These are phyloP conservation scores for Cercospora sesami DNA, from an alignment of 2,329 filamentous ascomycete genomes.

Conservation along the genomic window DNA sequence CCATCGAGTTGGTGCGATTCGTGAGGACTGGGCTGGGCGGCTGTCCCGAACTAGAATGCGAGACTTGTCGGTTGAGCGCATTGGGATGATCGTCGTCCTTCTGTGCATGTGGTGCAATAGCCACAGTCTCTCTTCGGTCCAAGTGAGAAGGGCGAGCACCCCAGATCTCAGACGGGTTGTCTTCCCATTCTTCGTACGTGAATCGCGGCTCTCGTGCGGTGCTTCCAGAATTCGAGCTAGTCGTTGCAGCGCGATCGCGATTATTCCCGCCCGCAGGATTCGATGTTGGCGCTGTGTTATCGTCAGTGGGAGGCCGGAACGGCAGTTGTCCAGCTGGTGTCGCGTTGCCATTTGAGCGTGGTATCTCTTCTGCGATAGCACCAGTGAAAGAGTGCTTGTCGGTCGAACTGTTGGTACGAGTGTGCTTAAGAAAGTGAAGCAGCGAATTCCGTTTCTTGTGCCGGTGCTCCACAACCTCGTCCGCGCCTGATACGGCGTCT, in stretches of 20 bases:
- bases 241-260: constrained; percentile 4
- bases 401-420: constrained; percentile 26
- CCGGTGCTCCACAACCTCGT: constrained; percentile 21
- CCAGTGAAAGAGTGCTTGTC: constrained; percentile 19
- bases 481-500: constrained; percentile 31
- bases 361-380: constrained; percentile 19
- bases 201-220: constrained; percentile 18
- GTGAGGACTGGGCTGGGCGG: constrained; percentile 24
- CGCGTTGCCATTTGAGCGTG: constrained; percentile 8
- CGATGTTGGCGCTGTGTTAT: background rate
- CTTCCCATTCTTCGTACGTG: constrained; percentile 33
- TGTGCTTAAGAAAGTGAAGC: constrained; percentile 33
- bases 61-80: constrained; percentile 3
- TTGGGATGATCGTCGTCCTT: background rate
- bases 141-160: constrained; percentile 19
- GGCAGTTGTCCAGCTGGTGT: constrained; percentile 15
- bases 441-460: constrained; percentile 33
- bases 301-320: constrained; percentile 17
- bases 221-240: constrained; percentile 1
- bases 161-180: constrained; percentile 35
- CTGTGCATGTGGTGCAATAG: constrained; percentile 20
- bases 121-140: constrained; percentile 27
- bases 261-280: background rate
- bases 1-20: constrained; percentile 23
- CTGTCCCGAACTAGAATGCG: constrained; percentile 14